Evolutionary conservation across 2,329 filamentous ascomycete species (phyloP).

Genomic region (Cercospora citrullina): DNA sequence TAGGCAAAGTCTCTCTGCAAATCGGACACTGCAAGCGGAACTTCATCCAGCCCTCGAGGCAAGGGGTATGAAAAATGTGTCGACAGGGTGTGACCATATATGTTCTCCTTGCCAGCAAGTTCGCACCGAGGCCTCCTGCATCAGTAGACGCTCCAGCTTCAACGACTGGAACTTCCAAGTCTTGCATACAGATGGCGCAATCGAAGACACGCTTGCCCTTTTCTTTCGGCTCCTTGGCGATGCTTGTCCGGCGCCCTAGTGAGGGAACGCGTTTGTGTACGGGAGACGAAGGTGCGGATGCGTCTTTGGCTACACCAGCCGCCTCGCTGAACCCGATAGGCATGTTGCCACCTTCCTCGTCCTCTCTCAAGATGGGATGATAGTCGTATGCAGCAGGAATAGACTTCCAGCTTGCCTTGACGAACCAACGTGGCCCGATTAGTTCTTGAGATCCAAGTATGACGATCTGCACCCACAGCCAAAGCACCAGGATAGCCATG

Average conservation of each 20-base stretch:
- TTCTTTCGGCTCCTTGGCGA: constrained; percentile 44
- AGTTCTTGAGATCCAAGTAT: constrained; percentile 78
- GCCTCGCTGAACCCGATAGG: constrained; percentile 66
- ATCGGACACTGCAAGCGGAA: constrained; percentile 92
- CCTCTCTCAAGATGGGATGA: constrained; percentile 82
- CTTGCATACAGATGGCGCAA: constrained; percentile 92
- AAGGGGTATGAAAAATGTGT: constrained; percentile 91
- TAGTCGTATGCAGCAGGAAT: constrained; percentile 83
- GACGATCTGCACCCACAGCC: constrained; percentile 86
- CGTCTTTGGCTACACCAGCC: constrained; percentile 26
- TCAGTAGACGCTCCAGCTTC: constrained; percentile 46
- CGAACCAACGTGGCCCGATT: constrained; percentile 82
- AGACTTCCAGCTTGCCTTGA: constrained; percentile 62
- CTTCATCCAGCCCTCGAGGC: constrained; percentile 94
- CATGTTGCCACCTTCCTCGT: constrained; percentile 73
- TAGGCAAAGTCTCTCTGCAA: constrained; percentile 84
- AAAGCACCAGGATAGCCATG: constrained; percentile 66
- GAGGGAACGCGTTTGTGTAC: constrained; percentile 25
- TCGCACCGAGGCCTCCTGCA: constrained; percentile 50
- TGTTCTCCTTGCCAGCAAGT: constrained; percentile 72
- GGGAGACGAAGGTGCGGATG: constrained; percentile 32
- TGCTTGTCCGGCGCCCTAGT: constrained; percentile 19
- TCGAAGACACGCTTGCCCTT: constrained; percentile 69
- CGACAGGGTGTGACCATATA: constrained; percentile 98
- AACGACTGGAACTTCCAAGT: constrained; percentile 84